Evolutionary conservation across 441 rosid genomes (phyloP).

Genomic region (Syzygium malaccense): DNA sequence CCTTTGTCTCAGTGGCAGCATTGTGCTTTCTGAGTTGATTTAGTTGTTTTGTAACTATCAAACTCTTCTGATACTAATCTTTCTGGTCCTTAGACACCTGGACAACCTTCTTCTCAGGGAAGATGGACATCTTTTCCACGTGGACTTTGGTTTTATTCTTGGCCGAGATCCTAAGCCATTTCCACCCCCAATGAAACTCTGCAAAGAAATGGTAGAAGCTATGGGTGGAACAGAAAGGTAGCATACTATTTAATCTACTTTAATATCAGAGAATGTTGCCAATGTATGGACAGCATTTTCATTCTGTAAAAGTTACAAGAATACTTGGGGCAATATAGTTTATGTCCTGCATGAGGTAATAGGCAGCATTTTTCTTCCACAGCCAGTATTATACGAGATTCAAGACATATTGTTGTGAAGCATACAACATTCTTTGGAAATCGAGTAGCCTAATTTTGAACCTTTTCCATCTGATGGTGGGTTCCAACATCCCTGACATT

Average conservation of each 20-base stretch:
- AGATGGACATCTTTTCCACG: slow-evolving; percentile 96
- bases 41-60: neutral
- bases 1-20: neutral
- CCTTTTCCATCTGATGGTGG: slow-evolving; percentile 94
- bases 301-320: neutral
- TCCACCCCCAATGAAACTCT: slow-evolving; percentile 99
- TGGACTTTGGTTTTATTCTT: slow-evolving; percentile 94
- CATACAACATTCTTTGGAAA: slow-evolving; percentile 95
- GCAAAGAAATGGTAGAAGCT: slow-evolving; percentile 99
- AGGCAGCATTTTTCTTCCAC: slow-evolving; percentile 20
- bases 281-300: neutral
- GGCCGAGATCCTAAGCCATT: slow-evolving; percentile 98
- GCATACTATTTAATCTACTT: neutral
- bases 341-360: neutral
- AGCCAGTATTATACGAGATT: slow-evolving; percentile 95
- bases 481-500: slow-evolving; percentile 94
- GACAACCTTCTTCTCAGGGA: slow-evolving; percentile 97
- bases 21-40: neutral
- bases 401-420: slow-evolving; percentile 98
- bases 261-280: neutral
- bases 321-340: neutral
- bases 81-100: slow-evolving; percentile 58
- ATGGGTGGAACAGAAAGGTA: slow-evolving; percentile 99
- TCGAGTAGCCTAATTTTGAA: slow-evolving; percentile 94
- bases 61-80: neutral